These are phyloP conservation scores for Kregervanrija delftensis DNA, from an alignment of 805 yeast species.

Conservation along the genomic window DNA sequence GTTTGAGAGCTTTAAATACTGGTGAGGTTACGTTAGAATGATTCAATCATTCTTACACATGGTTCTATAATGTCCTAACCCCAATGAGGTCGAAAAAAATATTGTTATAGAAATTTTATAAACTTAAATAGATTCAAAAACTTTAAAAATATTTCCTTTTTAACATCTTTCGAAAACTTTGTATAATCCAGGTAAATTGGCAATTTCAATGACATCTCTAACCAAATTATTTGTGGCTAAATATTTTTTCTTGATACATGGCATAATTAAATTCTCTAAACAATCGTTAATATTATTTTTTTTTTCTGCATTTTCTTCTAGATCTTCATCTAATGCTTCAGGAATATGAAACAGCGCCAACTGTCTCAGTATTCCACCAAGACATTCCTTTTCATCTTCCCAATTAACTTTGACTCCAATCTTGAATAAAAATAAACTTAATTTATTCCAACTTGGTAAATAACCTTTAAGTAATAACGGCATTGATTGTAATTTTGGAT, in stretches of 20 bases:
- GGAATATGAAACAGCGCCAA: constrained; percentile 60
- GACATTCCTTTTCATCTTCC: constrained; percentile 61
- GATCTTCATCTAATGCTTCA: constrained; percentile 15
- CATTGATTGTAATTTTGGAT: constrained; percentile 38
- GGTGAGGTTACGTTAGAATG: constrained; percentile 15
- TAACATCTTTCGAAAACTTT: constrained; percentile 89
- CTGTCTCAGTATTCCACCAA: constrained; percentile 57
- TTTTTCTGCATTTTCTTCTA: constrained; percentile 20
- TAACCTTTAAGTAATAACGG: constrained; percentile 69
- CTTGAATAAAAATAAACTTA: constrained; percentile 61
- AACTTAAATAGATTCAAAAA: not conserved
- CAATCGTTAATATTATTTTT: constrained; percentile 23
- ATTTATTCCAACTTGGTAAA: constrained; percentile 52
- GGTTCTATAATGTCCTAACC: not conserved
- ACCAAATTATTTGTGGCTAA: constrained; percentile 52
- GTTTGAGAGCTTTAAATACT: constrained; percentile 45
- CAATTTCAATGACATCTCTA: constrained; percentile 69
- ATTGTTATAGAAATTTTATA: not conserved
- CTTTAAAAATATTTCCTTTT: constrained; percentile 3
- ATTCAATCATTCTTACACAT: not conserved
- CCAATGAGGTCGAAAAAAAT: not conserved
- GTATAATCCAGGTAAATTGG: constrained; percentile 86
- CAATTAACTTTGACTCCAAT: constrained; percentile 57
- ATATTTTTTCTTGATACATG: constrained; percentile 53
- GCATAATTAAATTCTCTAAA: constrained; percentile 59